phyloP scores from a whole-genome alignment of 1,284 basidiomycete genomes.

The Xerocomus nothofagi region DNA sequence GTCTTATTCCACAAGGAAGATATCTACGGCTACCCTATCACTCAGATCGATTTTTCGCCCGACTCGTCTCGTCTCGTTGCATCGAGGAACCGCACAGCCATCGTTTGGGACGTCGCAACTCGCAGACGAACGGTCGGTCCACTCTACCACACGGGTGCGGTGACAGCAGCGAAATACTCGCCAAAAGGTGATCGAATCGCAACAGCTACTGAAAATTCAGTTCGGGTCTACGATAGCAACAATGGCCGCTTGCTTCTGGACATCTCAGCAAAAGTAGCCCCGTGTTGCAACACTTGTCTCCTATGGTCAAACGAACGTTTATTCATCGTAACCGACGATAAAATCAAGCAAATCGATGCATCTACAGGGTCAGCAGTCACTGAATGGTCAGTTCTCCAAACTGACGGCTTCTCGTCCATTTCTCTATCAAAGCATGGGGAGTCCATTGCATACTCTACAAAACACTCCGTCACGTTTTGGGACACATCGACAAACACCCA shows the following conservation, averaged over 20 bases:
- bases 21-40: too few species aligned
- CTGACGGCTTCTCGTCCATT: not conserved
- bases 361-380: not conserved
- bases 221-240: not conserved
- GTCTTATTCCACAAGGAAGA: not conserved
- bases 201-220: not conserved
- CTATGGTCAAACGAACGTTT: constrained; percentile 2
- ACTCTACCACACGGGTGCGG: not conserved
- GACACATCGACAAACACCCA: not conserved
- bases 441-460: too few species aligned
- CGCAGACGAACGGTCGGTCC: not conserved
- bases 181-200: constrained; percentile 5
- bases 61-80: too few species aligned
- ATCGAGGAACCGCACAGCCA: too few species aligned
- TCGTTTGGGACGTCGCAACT: not conserved
- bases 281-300: not conserved
- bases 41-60: not conserved
- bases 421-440: not conserved
- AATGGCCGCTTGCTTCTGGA: not conserved
- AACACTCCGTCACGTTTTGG: too few species aligned
- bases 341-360: not conserved
- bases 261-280: not conserved
- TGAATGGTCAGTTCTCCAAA: not conserved
- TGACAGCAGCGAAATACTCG: constrained; percentile 4
- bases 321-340: not conserved